Percentiles rank a stretch among this genome's conserved stretches.
These are phyloP conservation scores for Dothideomycetes sp. DNA, from an alignment of 2,329 filamentous ascomycete genomes.

Conservation along the genomic window DNA sequence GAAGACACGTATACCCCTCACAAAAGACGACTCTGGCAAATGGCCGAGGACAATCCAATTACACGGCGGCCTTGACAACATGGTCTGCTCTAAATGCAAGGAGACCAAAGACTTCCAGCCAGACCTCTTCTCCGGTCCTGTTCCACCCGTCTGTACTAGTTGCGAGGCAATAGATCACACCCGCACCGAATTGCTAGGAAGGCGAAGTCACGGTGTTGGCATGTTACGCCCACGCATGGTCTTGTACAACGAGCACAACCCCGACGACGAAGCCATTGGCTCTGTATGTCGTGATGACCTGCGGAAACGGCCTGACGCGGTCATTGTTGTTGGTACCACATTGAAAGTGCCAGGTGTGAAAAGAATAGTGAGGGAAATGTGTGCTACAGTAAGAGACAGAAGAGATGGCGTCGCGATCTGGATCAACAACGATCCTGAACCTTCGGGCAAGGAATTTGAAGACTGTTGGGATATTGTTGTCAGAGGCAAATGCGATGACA, in stretches of 20 bases:
- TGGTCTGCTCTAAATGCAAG: slow-evolving; percentile 92
- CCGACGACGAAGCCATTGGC: slow-evolving; percentile 91
- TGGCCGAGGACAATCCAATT: slow-evolving; percentile 93
- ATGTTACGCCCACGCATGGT: slow-evolving; percentile 86
- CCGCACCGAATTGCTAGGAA: slow-evolving; percentile 64
- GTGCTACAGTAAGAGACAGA: slow-evolving; percentile 69
- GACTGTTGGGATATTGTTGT: slow-evolving; percentile 91
- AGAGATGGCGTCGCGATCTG: slow-evolving; percentile 72
- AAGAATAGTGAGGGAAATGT: slow-evolving; percentile 83
- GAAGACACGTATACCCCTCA: slow-evolving; percentile 68
- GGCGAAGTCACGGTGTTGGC: slow-evolving; percentile 88
- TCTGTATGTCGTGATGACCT: slow-evolving; percentile 80
- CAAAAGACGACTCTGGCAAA: slow-evolving; percentile 57
- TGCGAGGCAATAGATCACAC: slow-evolving; percentile 68
- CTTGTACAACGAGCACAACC: slow-evolving; percentile 94
- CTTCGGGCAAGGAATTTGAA: slow-evolving; percentile 72
- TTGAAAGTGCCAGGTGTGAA: slow-evolving; percentile 90
- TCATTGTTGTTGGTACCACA: slow-evolving; percentile 91
- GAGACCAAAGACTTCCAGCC: slow-evolving; percentile 65
- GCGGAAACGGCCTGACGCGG: slow-evolving; percentile 73
- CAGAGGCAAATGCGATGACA: slow-evolving; percentile 74
- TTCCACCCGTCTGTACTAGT: slow-evolving; percentile 65
- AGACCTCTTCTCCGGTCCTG: slow-evolving; percentile 70
- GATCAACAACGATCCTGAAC: slow-evolving; percentile 85
- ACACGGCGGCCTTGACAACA: slow-evolving; percentile 86